Evolutionary conservation across 148 eudicot species (phyloP).

Genomic region (Camellia sinensis): DNA sequence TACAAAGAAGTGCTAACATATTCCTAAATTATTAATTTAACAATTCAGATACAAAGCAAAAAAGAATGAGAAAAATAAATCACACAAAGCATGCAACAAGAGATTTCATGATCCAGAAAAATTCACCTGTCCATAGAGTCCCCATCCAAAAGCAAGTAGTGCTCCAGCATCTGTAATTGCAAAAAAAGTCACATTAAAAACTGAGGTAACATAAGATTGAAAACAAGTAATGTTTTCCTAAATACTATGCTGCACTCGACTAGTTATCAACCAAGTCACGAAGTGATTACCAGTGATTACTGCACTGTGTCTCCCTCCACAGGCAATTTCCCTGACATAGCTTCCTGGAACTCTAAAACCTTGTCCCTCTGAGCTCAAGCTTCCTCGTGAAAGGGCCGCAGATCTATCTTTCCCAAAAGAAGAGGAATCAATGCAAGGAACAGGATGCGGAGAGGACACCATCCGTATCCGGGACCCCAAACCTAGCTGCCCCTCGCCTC

Average conservation of each 20-base stretch:
- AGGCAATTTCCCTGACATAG: constrained; percentile 80
- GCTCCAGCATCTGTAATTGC: constrained; percentile 83
- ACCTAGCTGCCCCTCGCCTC: constrained; percentile 98
- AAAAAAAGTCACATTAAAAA: constrained; percentile 4
- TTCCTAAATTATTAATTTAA: neutral
- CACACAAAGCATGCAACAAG: neutral
- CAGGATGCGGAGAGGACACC: constrained; percentile 94
- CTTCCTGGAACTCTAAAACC: constrained; percentile 71
- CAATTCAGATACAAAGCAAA: neutral
- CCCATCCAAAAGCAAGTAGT: constrained; percentile 93
- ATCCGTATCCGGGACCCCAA: constrained; percentile 88
- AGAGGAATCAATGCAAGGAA: constrained; percentile 78
- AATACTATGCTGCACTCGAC: no score
- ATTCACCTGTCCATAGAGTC: constrained; percentile 92
- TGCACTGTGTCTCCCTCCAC: constrained; percentile 99
- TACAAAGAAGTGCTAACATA: no score
- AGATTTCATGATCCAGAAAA: neutral
- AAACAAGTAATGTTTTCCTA: neutral
- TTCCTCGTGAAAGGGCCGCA: constrained; percentile 40
- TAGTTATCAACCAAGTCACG: neutral
- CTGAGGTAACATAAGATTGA: neutral
- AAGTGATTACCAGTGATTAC: constrained; percentile 69
- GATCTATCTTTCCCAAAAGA: constrained; percentile 54
- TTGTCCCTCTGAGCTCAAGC: constrained; percentile 49
- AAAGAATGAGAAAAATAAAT: no score